Evolutionary conservation across 768 basidiomycete genomes (phyloP), one percentile per base, ranked within the genome.

Genomic region (Termitomyces sp.): DNA sequence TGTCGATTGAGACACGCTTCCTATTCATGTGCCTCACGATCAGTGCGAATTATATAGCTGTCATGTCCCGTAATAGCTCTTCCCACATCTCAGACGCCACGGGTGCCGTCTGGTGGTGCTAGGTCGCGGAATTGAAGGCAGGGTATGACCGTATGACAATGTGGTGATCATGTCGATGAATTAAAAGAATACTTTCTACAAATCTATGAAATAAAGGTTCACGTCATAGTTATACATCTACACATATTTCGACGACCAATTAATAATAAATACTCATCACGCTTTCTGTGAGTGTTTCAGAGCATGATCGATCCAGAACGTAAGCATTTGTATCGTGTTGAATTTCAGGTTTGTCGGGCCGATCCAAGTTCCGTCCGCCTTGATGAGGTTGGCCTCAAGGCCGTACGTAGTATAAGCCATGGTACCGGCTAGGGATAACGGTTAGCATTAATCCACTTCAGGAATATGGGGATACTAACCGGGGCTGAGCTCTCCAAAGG

Each of bases 401-500:
- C 62, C 33, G 16, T 57, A 58, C 4, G 66, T 63, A 24, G 64
- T 62, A 22, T 32, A 47, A 14, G 61, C 63, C 18, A 44, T 33
- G 10, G 36, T 51, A 34, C 58, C 60, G 14, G 53, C 66, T 61
- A 53, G 48, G 14, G 24, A 36, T 20, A 26, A 20, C 20, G 13
- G 22, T 24, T 34, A 45, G 46, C 8, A 32, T 24, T 5, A 13
- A 13, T 22, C 18, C 5, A 10, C 16, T 20, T 14, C 3, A 27
- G 27, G 14, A 20, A 12, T 2, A 47, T 39, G 13, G 52, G n/a
- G 20, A 22, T 42, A 26, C 61, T 39, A 44, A 69, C 66, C 51
- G 4, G 50, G 46, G n/a, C 58, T 61, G 20, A 70, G 60, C 22
- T 60, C 55, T 27, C 69, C 69, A 47, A 68, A 71, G 5, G 65